phyloP scores from a whole-genome alignment of 768 basidiomycete genomes.

The Kwoniella newhampshirensis region DNA sequence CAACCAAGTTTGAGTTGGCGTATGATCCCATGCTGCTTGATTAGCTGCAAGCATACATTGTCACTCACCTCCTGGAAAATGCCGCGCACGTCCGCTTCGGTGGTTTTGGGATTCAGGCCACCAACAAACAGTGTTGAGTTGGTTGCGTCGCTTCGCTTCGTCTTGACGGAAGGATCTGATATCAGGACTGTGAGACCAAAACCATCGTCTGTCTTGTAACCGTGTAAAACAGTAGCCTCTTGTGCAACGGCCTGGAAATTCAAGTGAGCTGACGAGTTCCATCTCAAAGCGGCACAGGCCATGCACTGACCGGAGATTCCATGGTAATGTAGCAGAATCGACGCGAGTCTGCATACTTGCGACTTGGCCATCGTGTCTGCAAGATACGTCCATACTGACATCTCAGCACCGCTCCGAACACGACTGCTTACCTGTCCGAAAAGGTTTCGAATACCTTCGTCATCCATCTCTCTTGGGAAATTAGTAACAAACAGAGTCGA shows the following conservation, averaged over 20 bases:
- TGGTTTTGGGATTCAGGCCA: slow-evolving; percentile 75
- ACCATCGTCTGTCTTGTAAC: slow-evolving; percentile 58
- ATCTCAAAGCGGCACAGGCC: neutral
- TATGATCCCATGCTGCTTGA: slow-evolving; percentile 70
- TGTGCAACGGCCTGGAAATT: slow-evolving; percentile 60
- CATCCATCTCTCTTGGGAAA: slow-evolving; percentile 82
- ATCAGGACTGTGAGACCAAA: slow-evolving; percentile 72
- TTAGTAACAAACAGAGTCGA: slow-evolving; percentile 95
- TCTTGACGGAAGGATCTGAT: slow-evolving; percentile 85
- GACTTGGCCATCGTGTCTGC: slow-evolving; percentile 96
- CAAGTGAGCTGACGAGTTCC: neutral
- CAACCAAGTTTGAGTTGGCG: slow-evolving; percentile 77
- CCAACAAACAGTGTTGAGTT: slow-evolving; percentile 84
- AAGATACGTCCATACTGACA: slow-evolving; percentile 82
- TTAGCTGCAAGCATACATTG: neutral
- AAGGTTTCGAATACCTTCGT: slow-evolving; percentile 68
- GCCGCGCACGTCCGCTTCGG: slow-evolving; percentile 71
- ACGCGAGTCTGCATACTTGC: slow-evolving; percentile 86
- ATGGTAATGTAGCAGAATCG: slow-evolving; percentile 95
- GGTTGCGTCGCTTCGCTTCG: slow-evolving; percentile 83
- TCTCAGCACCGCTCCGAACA: neutral
- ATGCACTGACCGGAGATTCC: slow-evolving; percentile 68
- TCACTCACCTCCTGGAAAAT: slow-evolving; percentile 60
- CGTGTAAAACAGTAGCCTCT: slow-evolving; percentile 75
- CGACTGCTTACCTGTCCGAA: slow-evolving; percentile 67